Conservation (phyloP, 768 basidiomycete genomes). For the Rhodocollybia butyracea region DNA sequence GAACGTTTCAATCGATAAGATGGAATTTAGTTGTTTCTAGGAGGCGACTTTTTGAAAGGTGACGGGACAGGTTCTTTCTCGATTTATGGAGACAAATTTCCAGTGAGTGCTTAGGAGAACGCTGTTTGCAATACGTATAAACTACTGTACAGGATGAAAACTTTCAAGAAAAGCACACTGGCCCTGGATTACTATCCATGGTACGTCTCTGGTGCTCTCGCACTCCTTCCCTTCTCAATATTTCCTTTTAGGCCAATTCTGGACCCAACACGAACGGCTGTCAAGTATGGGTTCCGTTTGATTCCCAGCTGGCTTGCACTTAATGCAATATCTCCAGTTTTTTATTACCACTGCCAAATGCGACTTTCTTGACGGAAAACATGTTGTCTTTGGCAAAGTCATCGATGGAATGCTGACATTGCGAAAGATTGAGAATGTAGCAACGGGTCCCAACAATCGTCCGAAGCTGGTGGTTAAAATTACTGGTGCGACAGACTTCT, state of each 20-base stretch:
- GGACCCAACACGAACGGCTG: slow-evolving; percentile 94
- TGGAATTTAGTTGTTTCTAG: slow-evolving; percentile 37
- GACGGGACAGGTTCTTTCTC: slow-evolving; percentile 97
- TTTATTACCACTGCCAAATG: slow-evolving; percentile 96
- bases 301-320: not conserved
- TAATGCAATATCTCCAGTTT: slow-evolving; percentile 51
- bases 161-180: slow-evolving; percentile 85
- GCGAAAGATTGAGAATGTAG: slow-evolving; percentile 93
- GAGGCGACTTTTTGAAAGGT: slow-evolving; percentile 91
- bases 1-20: not conserved
- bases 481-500: slow-evolving; percentile 51
- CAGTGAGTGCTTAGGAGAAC: slow-evolving; percentile 43
- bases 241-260: slow-evolving; percentile 77
- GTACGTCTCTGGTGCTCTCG: slow-evolving; percentile 32
- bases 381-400: slow-evolving; percentile 89
- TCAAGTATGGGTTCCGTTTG: slow-evolving; percentile 43
- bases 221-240: slow-evolving; percentile 1
- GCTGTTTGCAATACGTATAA: not conserved
- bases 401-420: slow-evolving; percentile 94
- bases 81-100: slow-evolving; percentile 95
- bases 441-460: slow-evolving; percentile 86
- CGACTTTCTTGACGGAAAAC: slow-evolving; percentile 93
- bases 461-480: slow-evolving; percentile 90
- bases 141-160: slow-evolving; percentile 75
- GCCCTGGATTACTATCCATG: slow-evolving; percentile 89